Percentiles rank a stretch among this genome's conserved stretches.
phyloP scores from a whole-genome alignment of 306 rosid species.

The Lathyrus sativus region DNA sequence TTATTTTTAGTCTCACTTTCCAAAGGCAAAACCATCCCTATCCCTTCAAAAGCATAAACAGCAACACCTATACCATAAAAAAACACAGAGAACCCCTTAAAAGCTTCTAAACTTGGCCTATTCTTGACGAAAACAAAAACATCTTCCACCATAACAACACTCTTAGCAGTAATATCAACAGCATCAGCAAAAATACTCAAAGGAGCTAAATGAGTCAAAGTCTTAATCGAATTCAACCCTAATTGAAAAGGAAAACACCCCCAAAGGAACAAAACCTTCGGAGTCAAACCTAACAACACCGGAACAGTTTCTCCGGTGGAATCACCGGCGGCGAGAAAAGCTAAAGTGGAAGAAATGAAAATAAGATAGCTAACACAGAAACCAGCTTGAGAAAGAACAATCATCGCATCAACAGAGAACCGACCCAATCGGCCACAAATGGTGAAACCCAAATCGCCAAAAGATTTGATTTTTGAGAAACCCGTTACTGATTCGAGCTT shows the following conservation, averaged over 20 bases:
- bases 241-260: conserved; percentile 70
- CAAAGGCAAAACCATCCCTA: conserved; percentile 69
- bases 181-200: conserved; percentile 70
- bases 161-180: conserved; percentile 63
- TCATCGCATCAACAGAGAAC: conserved; percentile 59
- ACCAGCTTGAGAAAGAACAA: conserved; percentile 67
- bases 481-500: conserved; percentile 50
- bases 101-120: conserved; percentile 50
- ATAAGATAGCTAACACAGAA: conserved; percentile 74
- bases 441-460: conserved; percentile 68
- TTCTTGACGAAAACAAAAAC: conserved; percentile 44
- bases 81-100: conserved; percentile 62
- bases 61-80: conserved; percentile 77
- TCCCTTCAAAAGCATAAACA: conserved; percentile 75
- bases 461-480: conserved; percentile 54
- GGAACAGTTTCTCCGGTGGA: background rate
- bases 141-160: conserved; percentile 67
- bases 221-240: conserved; percentile 63
- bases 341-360: conserved; percentile 58
- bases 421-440: conserved; percentile 60
- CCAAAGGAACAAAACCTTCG: conserved; percentile 59
- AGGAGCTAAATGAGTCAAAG: conserved; percentile 75
- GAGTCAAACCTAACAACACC: conserved; percentile 47
- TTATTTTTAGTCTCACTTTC: conserved; percentile 63
- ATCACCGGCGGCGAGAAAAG: conserved; percentile 35